Percentiles rank a stretch among this genome's conserved stretches.
Conservation (phyloP, 176 grass and related monocot species). For the Oryza longistaminata region DNA sequence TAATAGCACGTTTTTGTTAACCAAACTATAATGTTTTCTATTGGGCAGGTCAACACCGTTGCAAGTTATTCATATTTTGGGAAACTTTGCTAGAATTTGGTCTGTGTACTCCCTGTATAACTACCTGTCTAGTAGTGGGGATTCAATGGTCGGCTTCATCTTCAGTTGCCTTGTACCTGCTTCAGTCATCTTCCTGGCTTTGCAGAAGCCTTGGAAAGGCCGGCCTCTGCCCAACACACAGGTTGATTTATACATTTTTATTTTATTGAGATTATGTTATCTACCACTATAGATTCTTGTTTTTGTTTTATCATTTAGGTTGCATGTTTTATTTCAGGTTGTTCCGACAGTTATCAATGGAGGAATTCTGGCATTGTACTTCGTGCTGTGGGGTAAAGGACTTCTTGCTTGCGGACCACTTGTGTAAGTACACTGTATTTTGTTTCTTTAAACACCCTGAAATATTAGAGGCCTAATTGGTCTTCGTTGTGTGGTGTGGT, state of each 20-base stretch:
- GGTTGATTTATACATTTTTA: slow-evolving; percentile 46
- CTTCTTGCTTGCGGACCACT: slow-evolving; percentile 83
- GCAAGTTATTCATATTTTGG: slow-evolving; percentile 85
- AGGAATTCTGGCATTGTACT: slow-evolving; percentile 96
- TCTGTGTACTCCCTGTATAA: slow-evolving; percentile 66
- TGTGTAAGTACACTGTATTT: slow-evolving; percentile 64
- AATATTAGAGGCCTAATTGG: slow-evolving; percentile 1
- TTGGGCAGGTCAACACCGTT: slow-evolving; percentile 66
- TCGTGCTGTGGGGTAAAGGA: slow-evolving; percentile 91
- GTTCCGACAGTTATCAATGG: slow-evolving; percentile 93
- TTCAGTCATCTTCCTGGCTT: slow-evolving; percentile 75
- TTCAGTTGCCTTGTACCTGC: slow-evolving; percentile 92
- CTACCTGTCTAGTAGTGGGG: slow-evolving; percentile 44
- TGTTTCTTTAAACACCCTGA: slow-evolving; percentile 4
- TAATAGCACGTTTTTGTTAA: not conserved
- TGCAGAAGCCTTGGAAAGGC: slow-evolving; percentile 96
- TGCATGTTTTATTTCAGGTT: slow-evolving; percentile 53
- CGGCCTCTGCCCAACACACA: slow-evolving; percentile 87
- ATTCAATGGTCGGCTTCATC: slow-evolving; percentile 84
- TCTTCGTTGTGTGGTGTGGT: not conserved
- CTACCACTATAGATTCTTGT: not conserved
- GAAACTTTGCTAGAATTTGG: slow-evolving; percentile 89
- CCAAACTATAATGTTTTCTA: not conserved
- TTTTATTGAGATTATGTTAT: slow-evolving; percentile 34
- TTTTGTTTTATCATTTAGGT: slow-evolving; percentile 24